Percentiles rank a stretch among this genome's conserved stretches.
Conservation (phyloP, 306 rosid species). For the Vigna angularis region DNA sequence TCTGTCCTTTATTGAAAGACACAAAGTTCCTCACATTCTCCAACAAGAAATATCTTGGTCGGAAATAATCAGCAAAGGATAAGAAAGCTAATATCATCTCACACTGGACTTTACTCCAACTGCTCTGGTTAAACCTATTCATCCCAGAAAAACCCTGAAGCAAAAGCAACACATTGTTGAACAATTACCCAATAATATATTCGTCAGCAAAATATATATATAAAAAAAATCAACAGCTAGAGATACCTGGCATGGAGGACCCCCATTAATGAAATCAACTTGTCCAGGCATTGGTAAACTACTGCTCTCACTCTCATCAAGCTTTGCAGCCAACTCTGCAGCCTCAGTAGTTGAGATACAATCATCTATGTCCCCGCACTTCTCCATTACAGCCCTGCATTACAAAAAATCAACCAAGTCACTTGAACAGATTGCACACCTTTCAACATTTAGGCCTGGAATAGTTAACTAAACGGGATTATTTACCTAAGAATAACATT, state of each 20-base stretch:
- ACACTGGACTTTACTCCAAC: constrained; percentile 99
- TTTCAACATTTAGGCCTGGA: neutral
- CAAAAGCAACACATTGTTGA: constrained; percentile 14
- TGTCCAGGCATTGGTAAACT: constrained; percentile 86
- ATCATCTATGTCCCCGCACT: constrained; percentile 87
- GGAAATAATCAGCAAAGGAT: constrained; percentile 94
- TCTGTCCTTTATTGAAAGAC: constrained; percentile 93
- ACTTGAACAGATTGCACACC: constrained; percentile 10
- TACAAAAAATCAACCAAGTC: constrained; percentile 35
- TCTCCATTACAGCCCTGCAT: constrained; percentile 90
- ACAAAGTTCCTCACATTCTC: constrained; percentile 98
- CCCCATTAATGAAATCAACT: constrained; percentile 98
- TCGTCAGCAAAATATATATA: neutral
- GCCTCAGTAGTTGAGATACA: constrained; percentile 90
- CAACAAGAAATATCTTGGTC: constrained; percentile 90
- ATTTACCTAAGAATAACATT: constrained; percentile 86
- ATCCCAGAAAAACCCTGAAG: constrained; percentile 95
- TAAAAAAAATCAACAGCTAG: constrained; percentile 16
- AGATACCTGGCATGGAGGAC: constrained; percentile 96
- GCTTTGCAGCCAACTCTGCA: constrained; percentile 67
- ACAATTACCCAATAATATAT: neutral
- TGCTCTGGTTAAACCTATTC: constrained; percentile 90
- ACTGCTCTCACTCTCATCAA: constrained; percentile 62
- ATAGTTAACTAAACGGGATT: neutral
- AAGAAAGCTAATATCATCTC: constrained; percentile 97